Base-by-base conservation (phyloP, 1,139 yeast species). In the Debaryomyces sp. region DNA sequence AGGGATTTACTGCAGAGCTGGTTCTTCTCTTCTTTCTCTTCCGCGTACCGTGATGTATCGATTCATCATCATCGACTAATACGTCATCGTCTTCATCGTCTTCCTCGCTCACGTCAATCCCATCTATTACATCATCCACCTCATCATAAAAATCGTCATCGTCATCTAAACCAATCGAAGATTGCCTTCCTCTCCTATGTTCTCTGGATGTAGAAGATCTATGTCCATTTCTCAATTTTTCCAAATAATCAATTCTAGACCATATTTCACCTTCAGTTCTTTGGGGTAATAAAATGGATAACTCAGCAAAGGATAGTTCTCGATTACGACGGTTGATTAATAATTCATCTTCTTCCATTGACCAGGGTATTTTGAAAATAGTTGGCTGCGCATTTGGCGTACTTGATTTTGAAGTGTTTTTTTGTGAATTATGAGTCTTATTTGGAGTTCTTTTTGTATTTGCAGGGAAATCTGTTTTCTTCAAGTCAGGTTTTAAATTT, bases 221-320 rank as follows among this genome's bases (percentile, higher is more conserved):
- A 49, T 68, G 75, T 3, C 81, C 81, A 53, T 74, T 75, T 44
- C 77, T 59, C 38, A 70, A 60, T 48, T 69, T 70, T 51, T 82
- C 87, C 45, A 87, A 67, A 48, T 80, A 73, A 48, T 76, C 80
- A 18, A 87, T 79, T 51, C 96, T 75, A 32, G 80, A 67, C 75
- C 82, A 76, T 35, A 89, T 89, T 56, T 88, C 95, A n/a, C 77
- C 77, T 60, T 87, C 94, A 0, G 94, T 78, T 53, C 90, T 77
- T 52, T 80, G 82, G 5, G 94, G 92, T 43, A 90, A 71, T 44
- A 89, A 68, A 36, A 89, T 84, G 9, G 88, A 81, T 41, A 90
- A 71, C 64, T 90, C 96, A 12, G 88, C 89, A 58, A 87, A 78
- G 30, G 88, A 78, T 32, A 90, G 68, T 51, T 86, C 88, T 50